phyloP scores from a whole-genome alignment of 2,329 filamentous ascomycete species.

The Stagonosporopsis cucurbitacearum region DNA sequence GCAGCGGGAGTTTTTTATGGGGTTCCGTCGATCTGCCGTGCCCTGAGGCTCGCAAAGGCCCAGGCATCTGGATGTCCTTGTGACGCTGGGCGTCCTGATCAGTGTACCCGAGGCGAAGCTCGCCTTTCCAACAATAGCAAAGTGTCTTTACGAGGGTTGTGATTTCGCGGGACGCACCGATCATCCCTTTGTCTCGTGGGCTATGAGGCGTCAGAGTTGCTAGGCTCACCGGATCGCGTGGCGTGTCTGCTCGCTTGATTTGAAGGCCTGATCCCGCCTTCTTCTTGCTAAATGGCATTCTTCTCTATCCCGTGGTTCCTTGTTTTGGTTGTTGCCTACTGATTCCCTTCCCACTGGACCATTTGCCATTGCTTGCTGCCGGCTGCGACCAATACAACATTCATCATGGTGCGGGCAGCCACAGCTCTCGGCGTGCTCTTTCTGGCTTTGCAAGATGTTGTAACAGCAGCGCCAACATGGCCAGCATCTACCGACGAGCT shows the following conservation, averaged over 20 bases:
- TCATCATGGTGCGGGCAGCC: conserved; percentile 8
- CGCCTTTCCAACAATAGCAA: conserved; percentile 2
- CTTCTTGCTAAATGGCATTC: neutral
- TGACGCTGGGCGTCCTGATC: conserved; percentile 5
- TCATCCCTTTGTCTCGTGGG: conserved; percentile 1
- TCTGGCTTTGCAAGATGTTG: conserved; percentile 18
- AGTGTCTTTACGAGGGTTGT: neutral
- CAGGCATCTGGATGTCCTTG: conserved; percentile 6
- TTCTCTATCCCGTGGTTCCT: neutral
- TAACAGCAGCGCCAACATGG: conserved; percentile 63
- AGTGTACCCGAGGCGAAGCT: neutral
- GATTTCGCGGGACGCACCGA: conserved; percentile 2
- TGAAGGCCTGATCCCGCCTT: neutral
- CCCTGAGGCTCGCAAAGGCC: conserved; percentile 2
- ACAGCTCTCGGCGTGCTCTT: conserved; percentile 13
- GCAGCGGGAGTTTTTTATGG: conserved; percentile 1
- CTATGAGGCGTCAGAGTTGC: neutral
- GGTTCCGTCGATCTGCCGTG: conserved; percentile 9
- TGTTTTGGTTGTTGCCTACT: neutral
- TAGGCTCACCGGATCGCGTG: neutral
- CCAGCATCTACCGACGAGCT: conserved; percentile 66
- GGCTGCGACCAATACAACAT: neutral
- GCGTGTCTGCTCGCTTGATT: conserved; percentile 1
- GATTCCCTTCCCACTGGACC: neutral
- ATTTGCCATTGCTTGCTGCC: neutral